Conservation (phyloP, 2,329 filamentous ascomycete genomes). For the Colletotrichum tabaci region DNA sequence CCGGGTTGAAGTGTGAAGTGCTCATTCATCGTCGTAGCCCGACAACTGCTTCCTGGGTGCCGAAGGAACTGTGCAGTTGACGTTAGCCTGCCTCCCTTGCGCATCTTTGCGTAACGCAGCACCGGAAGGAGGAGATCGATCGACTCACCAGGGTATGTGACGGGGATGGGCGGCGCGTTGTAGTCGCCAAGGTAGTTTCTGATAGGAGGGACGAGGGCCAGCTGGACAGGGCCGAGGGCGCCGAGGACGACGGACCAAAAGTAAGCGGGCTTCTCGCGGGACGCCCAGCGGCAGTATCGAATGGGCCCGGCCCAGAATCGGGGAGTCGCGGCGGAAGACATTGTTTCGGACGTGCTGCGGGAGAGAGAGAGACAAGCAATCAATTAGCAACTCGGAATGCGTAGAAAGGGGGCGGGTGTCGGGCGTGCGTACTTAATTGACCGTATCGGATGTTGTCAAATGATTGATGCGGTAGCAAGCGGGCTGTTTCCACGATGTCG, state of each 20-base stretch:
- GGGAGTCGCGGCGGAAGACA: conserved; percentile 75
- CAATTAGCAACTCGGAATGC: background rate
- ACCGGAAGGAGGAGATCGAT: background rate
- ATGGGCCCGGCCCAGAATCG: conserved; percentile 88
- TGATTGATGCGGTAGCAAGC: conserved; percentile 30
- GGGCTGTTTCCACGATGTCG: conserved; percentile 23
- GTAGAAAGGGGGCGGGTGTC: background rate
- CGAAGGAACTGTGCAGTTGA: conserved; percentile 63
- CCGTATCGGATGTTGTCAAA: conserved; percentile 39
- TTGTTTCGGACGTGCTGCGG: conserved; percentile 50
- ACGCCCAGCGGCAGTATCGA: conserved; percentile 89
- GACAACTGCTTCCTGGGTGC: conserved; percentile 72
- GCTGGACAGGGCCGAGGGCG: conserved; percentile 76
- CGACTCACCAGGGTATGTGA: conserved; percentile 92
- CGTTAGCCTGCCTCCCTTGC: conserved; percentile 7
- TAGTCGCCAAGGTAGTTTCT: conserved; percentile 81
- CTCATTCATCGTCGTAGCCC: conserved; percentile 72
- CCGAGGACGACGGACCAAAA: conserved; percentile 90
- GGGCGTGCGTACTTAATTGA: conserved; percentile 55
- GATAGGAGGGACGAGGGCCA: conserved; percentile 82
- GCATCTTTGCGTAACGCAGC: too few relatives aligned
- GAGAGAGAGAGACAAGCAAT: too few relatives aligned
- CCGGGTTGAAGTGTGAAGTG: background rate
- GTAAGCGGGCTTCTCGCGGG: conserved; percentile 89
- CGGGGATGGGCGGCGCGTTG: conserved; percentile 79